Evolutionary conservation across 352 stramenopile species (phyloP), one percentile per base, ranked within the genome.

Genomic region (Phytophthora litchii): DNA sequence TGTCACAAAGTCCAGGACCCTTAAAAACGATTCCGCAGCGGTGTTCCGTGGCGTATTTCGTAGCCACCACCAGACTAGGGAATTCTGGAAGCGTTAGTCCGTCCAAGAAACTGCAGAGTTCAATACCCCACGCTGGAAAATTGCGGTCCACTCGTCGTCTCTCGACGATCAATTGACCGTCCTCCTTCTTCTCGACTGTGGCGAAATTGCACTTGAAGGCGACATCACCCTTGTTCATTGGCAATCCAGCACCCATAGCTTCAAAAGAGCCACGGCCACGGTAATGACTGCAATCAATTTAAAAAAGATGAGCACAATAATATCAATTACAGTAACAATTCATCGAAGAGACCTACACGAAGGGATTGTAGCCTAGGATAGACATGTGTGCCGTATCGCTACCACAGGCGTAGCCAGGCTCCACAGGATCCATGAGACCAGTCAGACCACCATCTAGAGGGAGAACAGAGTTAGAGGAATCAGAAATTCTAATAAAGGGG

Each of bases 191-290:
- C 36, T 80, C 47, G 27, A 92, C 70, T 9, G 86, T 93, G 4
- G 85, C 87, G 64, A 96, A 96, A 67, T 96, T 96, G 72, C 87
- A 94, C 53, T 96, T 96, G 62, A 94, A 96, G 13, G 87, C 87
- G 12, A 96, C 84, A 49, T 96, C 83, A 17, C 87, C 87, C 62
- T 89, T 90, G 43, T 75, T 75, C 87, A 96, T 96, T 3, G 68
- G 67, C 14, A 96, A 65, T 7, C 87, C 87, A 25, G 87, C 83
- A 14, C 87, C 87, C 87, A 96, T 96, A 16, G 86, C 87, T 61
- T 96, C 87, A 55, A 96, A 96, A 20, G 87, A 92, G 7, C 87
- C 87, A 20, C 87, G 82, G 19, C 87, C 87, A 35, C 87, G 83
- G 55, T 96, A 96, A 61, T 96, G 71, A 27, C 84, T 94, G 40